Conservation (phyloP, 1,284 basidiomycete genomes). For the Ustilago lituana region DNA sequence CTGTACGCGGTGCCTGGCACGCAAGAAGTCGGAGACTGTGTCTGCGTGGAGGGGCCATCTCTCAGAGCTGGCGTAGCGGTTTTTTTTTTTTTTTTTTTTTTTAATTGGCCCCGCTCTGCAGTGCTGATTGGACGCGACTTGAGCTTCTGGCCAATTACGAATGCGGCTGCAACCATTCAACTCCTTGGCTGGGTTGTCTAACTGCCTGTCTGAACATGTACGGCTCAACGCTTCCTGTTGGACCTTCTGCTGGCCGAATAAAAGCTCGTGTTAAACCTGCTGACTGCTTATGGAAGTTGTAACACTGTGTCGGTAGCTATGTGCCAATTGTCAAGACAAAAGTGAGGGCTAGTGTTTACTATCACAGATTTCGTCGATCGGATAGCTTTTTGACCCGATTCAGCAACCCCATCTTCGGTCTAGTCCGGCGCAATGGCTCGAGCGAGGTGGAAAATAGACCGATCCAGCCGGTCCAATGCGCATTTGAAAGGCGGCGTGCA, state of each 20-base stretch:
- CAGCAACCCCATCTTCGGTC: conserved; percentile 12
- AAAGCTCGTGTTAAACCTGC: no score
- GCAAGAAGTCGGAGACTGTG: not conserved
- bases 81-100: not conserved
- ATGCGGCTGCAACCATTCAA: conserved; percentile 5
- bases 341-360: no score
- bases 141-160: conserved; percentile 7
- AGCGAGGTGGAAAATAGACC: conserved; percentile 10
- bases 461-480: conserved; percentile 28
- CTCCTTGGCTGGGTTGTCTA: no score
- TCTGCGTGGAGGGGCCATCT: not conserved
- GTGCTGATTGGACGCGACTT: conserved; percentile 25
- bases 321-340: no score
- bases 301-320: no score
- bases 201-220: not conserved
- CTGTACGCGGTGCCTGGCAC: not conserved
- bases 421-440: conserved; percentile 36
- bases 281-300: no score
- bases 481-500: conserved; percentile 26
- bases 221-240: no score
- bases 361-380: no score
- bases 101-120: not conserved
- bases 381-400: not conserved
- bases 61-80: not conserved
- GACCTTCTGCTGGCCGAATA: no score